phyloP scores from a whole-genome alignment of 176 grass and related monocot species.

The Hordeum vulgare region DNA sequence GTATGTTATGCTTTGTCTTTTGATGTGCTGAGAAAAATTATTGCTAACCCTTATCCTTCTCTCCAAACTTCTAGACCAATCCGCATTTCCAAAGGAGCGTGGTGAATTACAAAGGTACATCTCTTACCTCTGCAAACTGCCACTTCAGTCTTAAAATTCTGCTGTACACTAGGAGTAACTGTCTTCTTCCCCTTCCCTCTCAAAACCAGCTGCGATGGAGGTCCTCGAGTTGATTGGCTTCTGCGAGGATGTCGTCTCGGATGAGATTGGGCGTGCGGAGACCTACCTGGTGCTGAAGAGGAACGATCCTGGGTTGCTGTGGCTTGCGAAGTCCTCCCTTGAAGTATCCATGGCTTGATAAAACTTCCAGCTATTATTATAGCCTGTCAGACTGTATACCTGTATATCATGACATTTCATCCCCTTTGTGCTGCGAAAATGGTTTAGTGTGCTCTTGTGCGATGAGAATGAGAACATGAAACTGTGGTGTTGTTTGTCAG shows the following conservation, averaged over 20 bases:
- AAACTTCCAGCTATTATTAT: background rate
- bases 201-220: constrained; percentile 74
- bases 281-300: constrained; percentile 85
- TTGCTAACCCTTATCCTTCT: background rate
- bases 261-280: constrained; percentile 57
- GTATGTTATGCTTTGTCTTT: background rate
- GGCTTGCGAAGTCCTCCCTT: constrained; percentile 86
- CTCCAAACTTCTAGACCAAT: constrained; percentile 45
- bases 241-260: constrained; percentile 57
- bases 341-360: constrained; percentile 70
- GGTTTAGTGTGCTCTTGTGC: background rate
- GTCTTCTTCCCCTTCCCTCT: background rate
- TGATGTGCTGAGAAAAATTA: background rate
- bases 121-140: background rate
- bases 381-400: background rate
- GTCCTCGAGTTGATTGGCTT: constrained; percentile 88
- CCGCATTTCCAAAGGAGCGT: constrained; percentile 78
- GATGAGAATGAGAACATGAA: constrained; percentile 2
- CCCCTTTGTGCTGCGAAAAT: background rate
- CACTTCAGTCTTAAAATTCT: background rate
- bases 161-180: background rate
- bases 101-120: constrained; percentile 61
- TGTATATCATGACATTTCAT: constrained; percentile 6
- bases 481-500: background rate
- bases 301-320: constrained; percentile 82